Evolutionary conservation across 352 stramenopile species (phyloP).

Genomic region (Thalassiosira hispida): DNA sequence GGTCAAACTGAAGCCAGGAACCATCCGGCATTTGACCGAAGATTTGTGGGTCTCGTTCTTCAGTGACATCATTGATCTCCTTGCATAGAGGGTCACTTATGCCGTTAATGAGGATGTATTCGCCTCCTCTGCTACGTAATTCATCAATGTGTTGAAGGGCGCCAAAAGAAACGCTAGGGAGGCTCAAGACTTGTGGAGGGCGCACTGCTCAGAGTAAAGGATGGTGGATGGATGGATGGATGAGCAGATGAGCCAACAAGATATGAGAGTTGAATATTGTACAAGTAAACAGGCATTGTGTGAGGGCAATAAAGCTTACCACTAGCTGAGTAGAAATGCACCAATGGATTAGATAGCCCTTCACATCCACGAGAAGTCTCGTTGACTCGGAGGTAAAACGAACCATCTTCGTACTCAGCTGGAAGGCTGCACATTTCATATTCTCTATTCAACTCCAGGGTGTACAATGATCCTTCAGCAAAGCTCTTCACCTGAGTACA

Average conservation of each 20-base stretch:
- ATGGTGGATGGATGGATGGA: no score
- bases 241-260: no score
- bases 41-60: slow-evolving; percentile 54
- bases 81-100: slow-evolving; percentile 49
- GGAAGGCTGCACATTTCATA: slow-evolving; percentile 66
- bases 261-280: no score
- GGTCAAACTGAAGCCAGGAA: slow-evolving; percentile 60
- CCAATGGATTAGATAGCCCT: slow-evolving; percentile 38
- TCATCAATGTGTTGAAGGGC: slow-evolving; percentile 51
- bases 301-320: slow-evolving; percentile 1
- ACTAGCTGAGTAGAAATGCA: slow-evolving; percentile 49
- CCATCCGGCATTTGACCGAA: slow-evolving; percentile 61
- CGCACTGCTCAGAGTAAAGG: no score
- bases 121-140: slow-evolving; percentile 26
- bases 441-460: slow-evolving; percentile 57
- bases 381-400: slow-evolving; percentile 39
- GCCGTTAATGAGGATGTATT: slow-evolving; percentile 46
- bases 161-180: slow-evolving; percentile 33
- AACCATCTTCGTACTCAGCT: slow-evolving; percentile 24
- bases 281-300: no score
- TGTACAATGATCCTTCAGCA: no score
- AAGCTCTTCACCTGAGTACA: no score
- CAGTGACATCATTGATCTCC: slow-evolving; percentile 52
- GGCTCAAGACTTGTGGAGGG: slow-evolving; percentile 39
- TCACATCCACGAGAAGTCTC: slow-evolving; percentile 54